Evolutionary conservation across 371 early-diverging fungal genomes (phyloP).

Genomic region (Mortierella sp.): DNA sequence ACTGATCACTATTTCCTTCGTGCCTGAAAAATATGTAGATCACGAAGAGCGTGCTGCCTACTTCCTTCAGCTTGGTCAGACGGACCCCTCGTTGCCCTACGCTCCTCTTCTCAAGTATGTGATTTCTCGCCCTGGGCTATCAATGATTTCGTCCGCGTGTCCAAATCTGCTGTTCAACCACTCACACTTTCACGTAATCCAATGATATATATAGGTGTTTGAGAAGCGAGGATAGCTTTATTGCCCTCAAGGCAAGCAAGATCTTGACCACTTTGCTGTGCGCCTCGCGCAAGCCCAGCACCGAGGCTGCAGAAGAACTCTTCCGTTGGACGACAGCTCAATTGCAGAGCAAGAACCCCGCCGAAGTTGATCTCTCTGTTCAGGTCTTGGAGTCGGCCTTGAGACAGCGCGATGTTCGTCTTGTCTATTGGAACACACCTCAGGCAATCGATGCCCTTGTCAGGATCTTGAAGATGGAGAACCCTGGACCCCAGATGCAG

Average conservation of each 20-base stretch:
- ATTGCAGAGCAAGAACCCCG: constrained; percentile 72
- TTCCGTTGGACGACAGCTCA: constrained; percentile 80
- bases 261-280: constrained; percentile 74
- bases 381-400: constrained; percentile 87
- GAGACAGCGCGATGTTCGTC: constrained; percentile 71
- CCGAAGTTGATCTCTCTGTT: constrained; percentile 85
- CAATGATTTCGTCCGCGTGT: constrained; percentile 22
- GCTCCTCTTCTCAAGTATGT: constrained; percentile 76
- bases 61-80: constrained; percentile 62
- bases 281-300: constrained; percentile 25
- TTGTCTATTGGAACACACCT: constrained; percentile 71
- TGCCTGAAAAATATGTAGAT: constrained; percentile 47
- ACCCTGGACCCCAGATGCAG: constrained; percentile 88
- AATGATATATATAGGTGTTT: constrained; percentile 68
- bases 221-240: constrained; percentile 87
- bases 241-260: constrained; percentile 87
- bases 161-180: constrained; percentile 7
- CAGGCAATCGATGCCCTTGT: constrained; percentile 76
- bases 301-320: constrained; percentile 58
- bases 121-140: neutral
- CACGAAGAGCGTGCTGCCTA: constrained; percentile 64
- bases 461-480: constrained; percentile 70
- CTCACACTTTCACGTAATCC: neutral
- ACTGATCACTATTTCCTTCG: neutral
- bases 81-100: constrained; percentile 68